phyloP scores from a whole-genome alignment of 495 filamentous ascomycete species.

The Recurvomyces mirabilis region DNA sequence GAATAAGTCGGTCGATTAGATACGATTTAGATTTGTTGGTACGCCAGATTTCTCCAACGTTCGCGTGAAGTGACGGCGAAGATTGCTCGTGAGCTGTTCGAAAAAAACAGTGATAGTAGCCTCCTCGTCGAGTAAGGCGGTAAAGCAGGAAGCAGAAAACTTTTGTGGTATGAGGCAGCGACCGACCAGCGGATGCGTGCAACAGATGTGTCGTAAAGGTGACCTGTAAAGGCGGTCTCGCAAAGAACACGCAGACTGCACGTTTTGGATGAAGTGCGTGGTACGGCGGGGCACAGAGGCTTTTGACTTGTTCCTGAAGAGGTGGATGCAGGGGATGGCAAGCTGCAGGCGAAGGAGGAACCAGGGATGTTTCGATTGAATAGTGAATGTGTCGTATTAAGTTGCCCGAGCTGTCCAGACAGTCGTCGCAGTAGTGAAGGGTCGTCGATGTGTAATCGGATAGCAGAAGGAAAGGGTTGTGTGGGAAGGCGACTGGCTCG shows the following conservation, averaged over 20 bases:
- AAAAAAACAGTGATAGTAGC: background rate
- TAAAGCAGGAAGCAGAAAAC: background rate
- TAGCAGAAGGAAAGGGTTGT: background rate
- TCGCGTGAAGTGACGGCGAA: slow-evolving; percentile 12
- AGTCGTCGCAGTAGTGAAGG: slow-evolving; percentile 1
- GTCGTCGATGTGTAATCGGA: background rate
- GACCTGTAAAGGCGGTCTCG: slow-evolving; percentile 2
- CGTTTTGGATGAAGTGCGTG: no score
- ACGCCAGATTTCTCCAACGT: no score
- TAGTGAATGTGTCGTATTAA: slow-evolving; percentile 3
- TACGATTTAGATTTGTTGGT: no score
- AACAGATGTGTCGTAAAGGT: slow-evolving; percentile 7
- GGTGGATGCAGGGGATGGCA: no score
- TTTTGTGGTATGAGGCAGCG: slow-evolving; percentile 4
- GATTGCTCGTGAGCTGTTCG: slow-evolving; percentile 10
- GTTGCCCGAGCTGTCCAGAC: slow-evolving; percentile 1
- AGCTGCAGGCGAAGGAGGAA: background rate
- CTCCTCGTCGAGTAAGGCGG: background rate
- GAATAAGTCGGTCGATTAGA: no score
- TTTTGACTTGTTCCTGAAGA: slow-evolving; percentile 3
- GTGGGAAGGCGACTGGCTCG: background rate
- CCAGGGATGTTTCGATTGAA: background rate
- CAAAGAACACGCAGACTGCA: background rate
- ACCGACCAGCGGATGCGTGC: slow-evolving; percentile 20
- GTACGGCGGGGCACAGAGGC: slow-evolving; percentile 3